Base-by-base conservation (phyloP, 257 asterid genomes). In the Ilex aquifolium region DNA sequence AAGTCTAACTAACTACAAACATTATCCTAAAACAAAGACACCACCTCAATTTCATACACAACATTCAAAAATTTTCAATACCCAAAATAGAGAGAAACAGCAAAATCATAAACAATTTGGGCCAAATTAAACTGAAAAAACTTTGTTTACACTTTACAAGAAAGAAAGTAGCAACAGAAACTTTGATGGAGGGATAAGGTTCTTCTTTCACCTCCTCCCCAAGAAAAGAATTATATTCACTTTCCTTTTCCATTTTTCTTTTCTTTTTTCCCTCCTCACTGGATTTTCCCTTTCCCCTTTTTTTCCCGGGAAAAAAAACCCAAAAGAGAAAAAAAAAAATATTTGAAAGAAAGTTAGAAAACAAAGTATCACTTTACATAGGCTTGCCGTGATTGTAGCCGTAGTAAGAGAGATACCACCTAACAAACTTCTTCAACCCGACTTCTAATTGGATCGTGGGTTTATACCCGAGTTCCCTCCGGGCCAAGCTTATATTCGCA, bases 381-480 rank as follows among this genome's bases (percentile, higher is more conserved):
- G 84, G 65, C 67, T 82, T 83, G 57, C 86, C 82, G 61, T 70
- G 79, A 73, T 81, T 71, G 64, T 88, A 59, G 72, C 88, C 95
- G 62, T 83, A 83, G 76, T 82, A 88, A 1, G 81, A 74, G 55
- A 85, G 63, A 56, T 88, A 88, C 96, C 96, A 88, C 14, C 64
- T 85, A 9, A 88, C 96, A 65, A 88, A 88, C 71, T 85, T 85
- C 65, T 79, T 88, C 73, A 88, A 74, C 80, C 96, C 96, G 79
- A 86, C 83, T 80, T 85, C 95, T 76, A 88, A 80, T 75, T 88
- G 95, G 72, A 90, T 88, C 0, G 86, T 73, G 46, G 96, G 96
- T 46, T 74, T 85, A 65, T 88, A 88, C 74, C 89, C 96, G 51
- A 88, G 75, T 60, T 82, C 95, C 16, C 61, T 77, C 12, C 76